Conservation (phyloP, 805 yeast genomes). For the Candida incommunis region DNA sequence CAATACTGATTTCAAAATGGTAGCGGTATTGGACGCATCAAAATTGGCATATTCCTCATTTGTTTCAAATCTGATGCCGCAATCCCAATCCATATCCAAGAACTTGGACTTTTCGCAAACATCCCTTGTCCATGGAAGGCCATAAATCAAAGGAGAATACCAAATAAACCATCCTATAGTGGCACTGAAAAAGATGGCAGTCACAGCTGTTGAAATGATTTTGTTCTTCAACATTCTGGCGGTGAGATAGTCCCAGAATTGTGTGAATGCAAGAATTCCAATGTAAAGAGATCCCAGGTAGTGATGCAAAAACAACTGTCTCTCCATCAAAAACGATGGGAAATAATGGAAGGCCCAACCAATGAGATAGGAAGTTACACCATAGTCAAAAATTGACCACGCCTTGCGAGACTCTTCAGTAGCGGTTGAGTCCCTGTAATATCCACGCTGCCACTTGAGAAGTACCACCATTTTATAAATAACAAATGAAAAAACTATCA, state of each 20-base stretch:
- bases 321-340: conserved; percentile 68
- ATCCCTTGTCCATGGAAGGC: conserved; percentile 59
- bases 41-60: conserved; percentile 15
- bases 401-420: conserved; percentile 5
- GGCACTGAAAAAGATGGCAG: conserved; percentile 34
- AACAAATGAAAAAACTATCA: conserved; percentile 17
- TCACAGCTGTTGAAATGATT: conserved; percentile 29
- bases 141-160: conserved; percentile 68
- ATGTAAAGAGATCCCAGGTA: conserved; percentile 88
- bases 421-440: conserved; percentile 1
- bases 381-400: conserved; percentile 19
- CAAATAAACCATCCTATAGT: conserved; percentile 41
- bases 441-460: conserved; percentile 27
- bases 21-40: conserved; percentile 3
- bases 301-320: conserved; percentile 89
- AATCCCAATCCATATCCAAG: conserved; percentile 81
- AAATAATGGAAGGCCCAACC: conserved; percentile 47
- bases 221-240: conserved; percentile 24
- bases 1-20: not conserved
- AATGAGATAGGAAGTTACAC: conserved; percentile 29
- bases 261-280: conserved; percentile 66
- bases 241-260: conserved; percentile 26
- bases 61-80: conserved; percentile 36
- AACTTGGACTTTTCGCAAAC: conserved; percentile 50
- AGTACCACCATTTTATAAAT: conserved; percentile 17